These are phyloP conservation scores for Boletus pseudopeckii DNA, from an alignment of 768 basidiomycete species.

Conservation along the genomic window DNA sequence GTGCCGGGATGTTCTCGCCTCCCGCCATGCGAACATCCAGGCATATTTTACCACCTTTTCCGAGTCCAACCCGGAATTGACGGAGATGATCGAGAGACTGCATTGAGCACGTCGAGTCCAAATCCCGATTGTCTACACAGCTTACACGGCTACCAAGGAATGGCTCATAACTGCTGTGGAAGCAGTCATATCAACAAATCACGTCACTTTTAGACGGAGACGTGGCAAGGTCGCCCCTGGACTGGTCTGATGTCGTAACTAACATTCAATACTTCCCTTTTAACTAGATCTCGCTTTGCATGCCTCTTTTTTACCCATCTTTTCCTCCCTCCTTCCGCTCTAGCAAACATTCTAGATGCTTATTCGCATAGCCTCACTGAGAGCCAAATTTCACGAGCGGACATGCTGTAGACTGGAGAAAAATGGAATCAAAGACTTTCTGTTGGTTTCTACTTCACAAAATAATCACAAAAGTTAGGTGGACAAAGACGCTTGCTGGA, in stretches of 20 bases:
- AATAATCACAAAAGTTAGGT: no score
- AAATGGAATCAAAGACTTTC: no score
- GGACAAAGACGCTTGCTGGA: no score
- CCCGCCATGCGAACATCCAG: neutral
- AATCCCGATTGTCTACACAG: neutral
- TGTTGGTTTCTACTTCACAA: no score
- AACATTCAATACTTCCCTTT: neutral
- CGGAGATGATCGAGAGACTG: neutral
- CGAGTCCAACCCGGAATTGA: no score
- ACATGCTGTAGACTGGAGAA: no score
- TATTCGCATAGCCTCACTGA: neutral
- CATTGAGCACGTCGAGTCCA: neutral
- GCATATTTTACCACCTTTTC: neutral
- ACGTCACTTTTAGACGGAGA: neutral
- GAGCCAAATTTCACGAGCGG: no score
- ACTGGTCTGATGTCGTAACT: neutral
- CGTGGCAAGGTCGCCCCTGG: no score
- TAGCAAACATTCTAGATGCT: neutral
- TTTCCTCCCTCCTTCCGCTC: neutral
- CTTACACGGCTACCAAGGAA: neutral
- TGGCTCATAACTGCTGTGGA: neutral
- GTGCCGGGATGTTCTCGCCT: neutral
- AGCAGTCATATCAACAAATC: neutral
- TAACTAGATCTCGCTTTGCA: neutral
- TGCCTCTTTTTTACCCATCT: neutral